phyloP scores from a whole-genome alignment of 768 basidiomycete species.

The Hebeloma cylindrosporum region DNA sequence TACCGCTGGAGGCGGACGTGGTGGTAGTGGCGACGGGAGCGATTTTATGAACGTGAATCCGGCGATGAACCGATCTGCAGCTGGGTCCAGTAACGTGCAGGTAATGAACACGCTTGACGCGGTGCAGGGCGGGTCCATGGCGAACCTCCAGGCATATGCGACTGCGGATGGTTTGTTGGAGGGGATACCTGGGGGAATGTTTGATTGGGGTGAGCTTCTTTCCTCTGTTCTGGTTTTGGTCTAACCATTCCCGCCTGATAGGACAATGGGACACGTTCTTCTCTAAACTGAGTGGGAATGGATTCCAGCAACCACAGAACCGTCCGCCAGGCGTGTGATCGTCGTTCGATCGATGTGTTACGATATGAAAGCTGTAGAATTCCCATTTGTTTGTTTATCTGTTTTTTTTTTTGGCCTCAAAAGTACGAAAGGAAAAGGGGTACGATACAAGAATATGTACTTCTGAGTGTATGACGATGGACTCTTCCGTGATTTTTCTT shows the following conservation, averaged over 20 bases:
- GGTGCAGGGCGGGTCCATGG: slow-evolving; percentile 54
- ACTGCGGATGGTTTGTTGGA: slow-evolving; percentile 73
- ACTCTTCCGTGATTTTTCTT: neutral
- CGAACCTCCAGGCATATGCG: slow-evolving; percentile 65
- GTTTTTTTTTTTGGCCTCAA: too few relatives aligned
- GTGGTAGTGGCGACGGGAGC: slow-evolving; percentile 35
- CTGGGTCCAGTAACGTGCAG: slow-evolving; percentile 57
- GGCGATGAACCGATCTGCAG: slow-evolving; percentile 54
- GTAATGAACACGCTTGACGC: slow-evolving; percentile 76
- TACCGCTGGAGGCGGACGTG: too few relatives aligned
- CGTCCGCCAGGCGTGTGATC: too few relatives aligned
- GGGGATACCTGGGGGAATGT: slow-evolving; percentile 81
- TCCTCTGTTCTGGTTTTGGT: neutral
- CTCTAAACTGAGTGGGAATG: slow-evolving; percentile 47
- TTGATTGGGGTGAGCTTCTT: slow-evolving; percentile 71
- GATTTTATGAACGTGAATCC: slow-evolving; percentile 69
- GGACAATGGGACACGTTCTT: slow-evolving; percentile 87
- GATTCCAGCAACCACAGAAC: slow-evolving; percentile 26
- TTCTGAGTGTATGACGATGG: too few relatives aligned
- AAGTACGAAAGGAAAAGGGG: too few relatives aligned
- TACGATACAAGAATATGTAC: neutral
- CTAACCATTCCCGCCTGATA: too few relatives aligned
- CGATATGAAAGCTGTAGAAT: neutral
- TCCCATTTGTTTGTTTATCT: neutral
- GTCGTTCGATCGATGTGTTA: too few relatives aligned